Evolutionary conservation across 257 asterid species (phyloP).

Genomic region (Avicennia marina): DNA sequence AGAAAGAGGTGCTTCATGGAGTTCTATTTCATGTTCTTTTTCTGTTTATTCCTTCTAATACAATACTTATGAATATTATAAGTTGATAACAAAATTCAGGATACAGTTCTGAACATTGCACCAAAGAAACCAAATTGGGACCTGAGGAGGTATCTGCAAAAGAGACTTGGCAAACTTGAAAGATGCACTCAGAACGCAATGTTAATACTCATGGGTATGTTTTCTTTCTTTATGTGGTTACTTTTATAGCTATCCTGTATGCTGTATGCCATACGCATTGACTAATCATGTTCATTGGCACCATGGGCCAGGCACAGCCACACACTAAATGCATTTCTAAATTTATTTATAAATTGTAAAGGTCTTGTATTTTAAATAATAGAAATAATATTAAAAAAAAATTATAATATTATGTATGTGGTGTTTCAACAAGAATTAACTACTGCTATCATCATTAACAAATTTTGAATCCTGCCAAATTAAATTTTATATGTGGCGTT

Average conservation of each 20-base stretch:
- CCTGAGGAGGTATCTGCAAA: constrained; percentile 87
- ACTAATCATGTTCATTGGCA: too few species aligned
- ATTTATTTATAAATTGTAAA: too few species aligned
- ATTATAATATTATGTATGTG: too few species aligned
- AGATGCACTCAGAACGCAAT: constrained; percentile 84
- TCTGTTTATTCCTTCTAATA: neutral
- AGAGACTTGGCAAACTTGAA: constrained; percentile 88
- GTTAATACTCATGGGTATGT: constrained; percentile 65
- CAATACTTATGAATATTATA: neutral
- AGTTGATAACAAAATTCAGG: constrained; percentile 35
- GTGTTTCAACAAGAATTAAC: too few species aligned
- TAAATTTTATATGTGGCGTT: too few species aligned
- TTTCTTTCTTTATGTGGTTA: constrained; percentile 14
- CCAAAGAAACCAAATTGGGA: constrained; percentile 99
- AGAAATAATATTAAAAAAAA: too few species aligned
- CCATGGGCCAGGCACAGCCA: too few species aligned
- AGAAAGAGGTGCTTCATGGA: constrained; percentile 58
- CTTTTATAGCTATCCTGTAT: neutral
- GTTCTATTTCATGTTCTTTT: neutral
- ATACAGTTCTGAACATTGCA: constrained; percentile 88
- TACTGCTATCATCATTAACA: too few species aligned
- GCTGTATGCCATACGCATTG: too few species aligned
- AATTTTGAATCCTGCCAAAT: too few species aligned
- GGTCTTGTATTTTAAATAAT: too few species aligned
- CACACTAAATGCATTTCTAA: too few species aligned